Evolutionary conservation across 2,329 filamentous ascomycete species (phyloP), one percentile per base, ranked within the genome.

Genomic region (Fusarium sambucinum): DNA sequence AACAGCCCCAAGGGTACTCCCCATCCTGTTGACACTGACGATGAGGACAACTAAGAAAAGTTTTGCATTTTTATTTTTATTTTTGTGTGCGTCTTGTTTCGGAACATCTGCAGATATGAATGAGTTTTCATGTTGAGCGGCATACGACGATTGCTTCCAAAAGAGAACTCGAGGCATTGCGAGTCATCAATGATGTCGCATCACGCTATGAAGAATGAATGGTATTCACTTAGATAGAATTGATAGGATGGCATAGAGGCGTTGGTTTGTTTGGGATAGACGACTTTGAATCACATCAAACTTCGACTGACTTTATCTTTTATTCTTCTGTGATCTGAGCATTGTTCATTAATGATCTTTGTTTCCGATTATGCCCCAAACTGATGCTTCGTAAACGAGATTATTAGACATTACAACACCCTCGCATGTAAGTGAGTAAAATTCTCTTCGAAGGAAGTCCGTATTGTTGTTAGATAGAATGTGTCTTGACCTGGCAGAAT

Each of bases 1-100:
- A 95, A 93, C 81, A 92, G 87, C 74, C 92, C 92, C 70, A 94
- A 94, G 87, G 93, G 92, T 7, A 95, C 92, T 5, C 92, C 92
- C 30, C 89, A 92, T 77, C 92, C 91, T 9, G 80, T 80, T 11
- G 92, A 95, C 77, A 94, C 91, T 19, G 92, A 95, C 73, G 92
- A 94, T 68, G 92, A 95, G 78, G 88, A 82, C 32, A 76, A 71
- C 59, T 74, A 71, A 50, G 61, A 64, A 45, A 62, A 59, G 40
- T 51, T 59, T 56, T 55, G 25, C 38, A 53, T 30, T 61, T 46
- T 57, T 53, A 8, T 10, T 51, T 42, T 45, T 54, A 35, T 19
- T 50, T 52, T 42, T 12, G 38, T 52, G 29, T 55, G 35, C 40
- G 44, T 41, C 48, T 41, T 59, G 50, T 52, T 67, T 57, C 29